A percentile compares a stretch with the other conserved stretches of the same genome.
Evolutionary conservation across 78 protist species (phyloP).

Genomic region (Dictyostelium capitatum): DNA sequence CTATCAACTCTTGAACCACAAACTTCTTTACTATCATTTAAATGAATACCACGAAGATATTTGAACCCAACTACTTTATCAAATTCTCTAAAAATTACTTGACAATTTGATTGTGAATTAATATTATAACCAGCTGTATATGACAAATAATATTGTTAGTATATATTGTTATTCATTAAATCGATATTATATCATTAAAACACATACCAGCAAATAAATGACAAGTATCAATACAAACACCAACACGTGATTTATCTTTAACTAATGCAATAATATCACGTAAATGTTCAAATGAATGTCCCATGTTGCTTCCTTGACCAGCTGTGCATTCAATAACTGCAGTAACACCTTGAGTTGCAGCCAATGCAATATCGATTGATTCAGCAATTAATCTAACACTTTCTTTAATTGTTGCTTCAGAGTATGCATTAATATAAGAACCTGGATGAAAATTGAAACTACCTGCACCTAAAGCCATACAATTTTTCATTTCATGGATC

Average conservation of each 20-base stretch:
- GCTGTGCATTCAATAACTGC: conserved; percentile 79
- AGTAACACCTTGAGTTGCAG: conserved; percentile 17
- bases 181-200: no score
- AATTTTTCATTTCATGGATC: conserved; percentile 59
- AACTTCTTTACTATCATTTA: conserved; percentile 77
- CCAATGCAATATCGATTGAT: conserved; percentile 34
- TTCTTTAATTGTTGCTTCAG: conserved; percentile 12
- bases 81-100: conserved; percentile 61
- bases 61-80: conserved; percentile 79
- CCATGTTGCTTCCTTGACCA: conserved; percentile 67
- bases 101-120: not conserved
- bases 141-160: no score
- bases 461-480: conserved; percentile 58
- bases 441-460: conserved; percentile 88
- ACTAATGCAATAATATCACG: conserved; percentile 57
- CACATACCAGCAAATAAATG: conserved; percentile 72
- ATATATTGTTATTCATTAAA: no score
- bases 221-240: conserved; percentile 91
- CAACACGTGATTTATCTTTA: conserved; percentile 76
- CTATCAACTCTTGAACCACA: conserved; percentile 55
- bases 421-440: conserved; percentile 9
- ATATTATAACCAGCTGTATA: conserved; percentile 82
- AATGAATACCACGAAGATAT: conserved; percentile 76
- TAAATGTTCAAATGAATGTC: conserved; percentile 79
- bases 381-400: conserved; percentile 48